phyloP scores from a whole-genome alignment of 805 yeast species.

The Starmera pachycereana region DNA sequence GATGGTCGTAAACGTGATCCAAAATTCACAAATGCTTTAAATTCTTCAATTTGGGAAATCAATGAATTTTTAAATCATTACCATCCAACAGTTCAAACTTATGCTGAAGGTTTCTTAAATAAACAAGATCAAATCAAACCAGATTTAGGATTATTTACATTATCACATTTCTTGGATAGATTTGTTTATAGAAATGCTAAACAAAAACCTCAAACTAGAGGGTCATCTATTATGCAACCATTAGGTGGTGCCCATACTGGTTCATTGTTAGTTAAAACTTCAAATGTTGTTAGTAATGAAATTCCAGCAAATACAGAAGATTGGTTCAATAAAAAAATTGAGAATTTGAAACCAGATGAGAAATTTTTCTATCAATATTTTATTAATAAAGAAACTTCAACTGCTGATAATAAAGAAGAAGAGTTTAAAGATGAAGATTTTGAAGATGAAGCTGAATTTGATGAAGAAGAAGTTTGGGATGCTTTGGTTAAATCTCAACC shows the following conservation, averaged over 20 bases:
- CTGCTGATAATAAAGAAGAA: conserved; percentile 13
- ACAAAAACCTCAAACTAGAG: conserved; percentile 62
- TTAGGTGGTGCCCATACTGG: conserved; percentile 78
- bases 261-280: conserved; percentile 55
- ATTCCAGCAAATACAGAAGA: conserved; percentile 76
- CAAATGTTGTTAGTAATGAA: conserved; percentile 31
- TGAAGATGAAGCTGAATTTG: conserved; percentile 35
- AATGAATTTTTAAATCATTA: conserved; percentile 65
- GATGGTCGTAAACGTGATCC: conserved; percentile 92
- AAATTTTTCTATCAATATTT: conserved; percentile 82
- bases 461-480: conserved; percentile 71
- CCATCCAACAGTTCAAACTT: conserved; percentile 85
- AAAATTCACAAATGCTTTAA: conserved; percentile 75
- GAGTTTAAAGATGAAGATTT: conserved; percentile 25
- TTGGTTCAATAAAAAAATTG: conserved; percentile 61
- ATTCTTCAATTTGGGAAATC: conserved; percentile 81
- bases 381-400: conserved; percentile 39
- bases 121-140: conserved; percentile 50
- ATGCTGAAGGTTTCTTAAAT: conserved; percentile 56
- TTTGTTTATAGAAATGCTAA: conserved; percentile 92
- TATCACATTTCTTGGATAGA: conserved; percentile 86
- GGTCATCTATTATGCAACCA: conserved; percentile 96
- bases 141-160: conserved; percentile 79
- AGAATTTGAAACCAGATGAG: conserved; percentile 77
- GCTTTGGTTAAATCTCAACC: conserved; percentile 71